Base-by-base conservation (phyloP, 2,329 filamentous ascomycete species). In the Furcasterigmium furcatum region DNA sequence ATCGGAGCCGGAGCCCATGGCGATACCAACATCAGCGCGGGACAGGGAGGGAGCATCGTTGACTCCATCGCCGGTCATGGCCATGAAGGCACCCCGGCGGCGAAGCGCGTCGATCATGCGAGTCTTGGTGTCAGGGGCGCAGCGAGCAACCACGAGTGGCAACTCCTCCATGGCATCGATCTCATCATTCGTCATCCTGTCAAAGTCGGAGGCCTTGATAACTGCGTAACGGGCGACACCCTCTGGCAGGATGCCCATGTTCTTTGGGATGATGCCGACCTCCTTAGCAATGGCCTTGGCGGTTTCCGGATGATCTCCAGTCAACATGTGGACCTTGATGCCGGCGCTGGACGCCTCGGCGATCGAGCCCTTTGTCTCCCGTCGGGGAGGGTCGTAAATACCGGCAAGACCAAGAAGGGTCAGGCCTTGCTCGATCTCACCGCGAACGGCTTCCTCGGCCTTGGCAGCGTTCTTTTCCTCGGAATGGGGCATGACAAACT, bases 91-190 rank as follows among this genome's bases (percentile, higher is more conserved):
- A 19, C 79, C 76, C 34, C 89, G 84, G 14, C 90, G 82, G 53
- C 91, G 87, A 14, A 95, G 78, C 6, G 90, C 89, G 55, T 91
- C 88, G 43, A 95, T 91, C 89, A 95, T 95, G 48, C 88, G 84
- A 5, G 90, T 89, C 68, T 95, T 95, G 32, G 90, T 95, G 48
- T 87, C 82, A 0, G 91, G 90, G 1, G 88, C 87, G 60, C 89
- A 95, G 30, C 90, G 84, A 30, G 90, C 89, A 49, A 95, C 85
- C 9, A 95, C 90, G 1, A 92, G 72, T 3, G 89, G 89, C 3
- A 95, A 71, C 34, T 89, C 81, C 5, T 85, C 83, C 14, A 95
- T 71, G 1, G 75, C 73, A 52, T 95, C 89, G 45, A 95, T 87
- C 62, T 94, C 80, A 0, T 74, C 80, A 39, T 94, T 86, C 6